These are phyloP conservation scores for Luvunga scandens DNA, from an alignment of 345 rosid genomes.

Conservation along the genomic window DNA sequence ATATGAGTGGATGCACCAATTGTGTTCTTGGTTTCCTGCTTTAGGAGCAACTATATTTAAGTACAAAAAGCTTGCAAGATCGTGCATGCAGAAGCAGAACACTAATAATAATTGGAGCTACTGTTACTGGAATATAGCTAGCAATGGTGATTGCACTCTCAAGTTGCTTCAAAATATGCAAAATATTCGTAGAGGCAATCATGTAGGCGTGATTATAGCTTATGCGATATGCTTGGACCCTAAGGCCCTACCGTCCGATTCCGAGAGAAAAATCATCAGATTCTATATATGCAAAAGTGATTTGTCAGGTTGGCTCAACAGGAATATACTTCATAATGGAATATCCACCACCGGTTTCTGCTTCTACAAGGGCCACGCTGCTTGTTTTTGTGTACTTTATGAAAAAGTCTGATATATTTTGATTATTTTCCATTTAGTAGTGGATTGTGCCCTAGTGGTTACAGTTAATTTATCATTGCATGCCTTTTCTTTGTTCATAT, in stretches of 20 bases:
- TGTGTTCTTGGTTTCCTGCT: background rate
- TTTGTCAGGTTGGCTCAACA: background rate
- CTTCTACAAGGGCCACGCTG: background rate
- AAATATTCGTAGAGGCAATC: conserved; percentile 12
- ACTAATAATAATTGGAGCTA: background rate
- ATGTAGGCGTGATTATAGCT: conserved; percentile 28
- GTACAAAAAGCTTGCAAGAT: background rate
- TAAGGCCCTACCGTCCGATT: conserved; percentile 24
- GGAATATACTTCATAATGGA: background rate
- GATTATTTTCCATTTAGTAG: background rate
- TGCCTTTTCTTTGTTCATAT: background rate
- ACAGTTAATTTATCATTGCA: background rate
- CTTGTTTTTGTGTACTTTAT: background rate
- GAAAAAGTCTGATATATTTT: background rate
- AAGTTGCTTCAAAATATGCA: background rate
- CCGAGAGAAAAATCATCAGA: no score
- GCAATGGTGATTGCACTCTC: background rate
- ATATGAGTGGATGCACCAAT: background rate
- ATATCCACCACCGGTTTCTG: background rate
- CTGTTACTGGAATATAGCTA: background rate
- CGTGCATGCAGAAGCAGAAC: background rate
- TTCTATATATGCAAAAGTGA: background rate
- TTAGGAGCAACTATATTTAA: background rate
- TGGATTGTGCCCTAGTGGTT: background rate
- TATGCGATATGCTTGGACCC: conserved; percentile 10